phyloP scores from a whole-genome alignment of 169 alveolate genomes.

The Plasmodium cynomolgi region DNA sequence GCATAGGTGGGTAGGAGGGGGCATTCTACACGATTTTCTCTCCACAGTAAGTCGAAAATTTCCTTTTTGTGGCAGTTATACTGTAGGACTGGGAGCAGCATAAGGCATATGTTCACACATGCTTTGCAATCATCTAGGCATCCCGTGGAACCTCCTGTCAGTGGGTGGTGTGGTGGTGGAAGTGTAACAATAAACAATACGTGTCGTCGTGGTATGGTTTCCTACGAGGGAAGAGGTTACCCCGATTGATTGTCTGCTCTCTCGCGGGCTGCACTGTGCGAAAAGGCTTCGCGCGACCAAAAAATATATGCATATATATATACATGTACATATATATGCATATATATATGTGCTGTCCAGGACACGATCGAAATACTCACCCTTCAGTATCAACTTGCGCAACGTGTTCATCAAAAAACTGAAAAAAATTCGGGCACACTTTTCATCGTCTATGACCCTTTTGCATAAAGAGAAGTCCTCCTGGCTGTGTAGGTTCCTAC shows the following conservation, averaged over 20 bases:
- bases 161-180: neutral
- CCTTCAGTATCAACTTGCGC: neutral
- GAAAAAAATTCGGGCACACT: neutral
- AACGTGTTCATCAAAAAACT: constrained; percentile 53
- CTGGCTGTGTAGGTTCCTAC: constrained; percentile 11
- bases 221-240: neutral
- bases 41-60: constrained; percentile 41
- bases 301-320: too few relatives aligned
- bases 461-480: constrained; percentile 8
- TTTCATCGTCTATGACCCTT: constrained; percentile 30
- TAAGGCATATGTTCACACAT: constrained; percentile 44
- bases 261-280: neutral
- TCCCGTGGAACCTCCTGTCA: constrained; percentile 19
- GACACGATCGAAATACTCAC: neutral
- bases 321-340: neutral
- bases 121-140: constrained; percentile 36
- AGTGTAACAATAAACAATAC: neutral
- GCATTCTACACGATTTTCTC: constrained; percentile 9
- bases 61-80: constrained; percentile 46
- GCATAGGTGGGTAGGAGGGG: neutral
- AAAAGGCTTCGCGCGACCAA: neutral
- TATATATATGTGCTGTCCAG: too few relatives aligned
- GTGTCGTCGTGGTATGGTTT: neutral
- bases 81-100: constrained; percentile 40
- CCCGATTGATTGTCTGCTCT: neutral